Evolutionary conservation across 2,329 filamentous ascomycete genomes (phyloP).

Genomic region (Diaporthe sp.): DNA sequence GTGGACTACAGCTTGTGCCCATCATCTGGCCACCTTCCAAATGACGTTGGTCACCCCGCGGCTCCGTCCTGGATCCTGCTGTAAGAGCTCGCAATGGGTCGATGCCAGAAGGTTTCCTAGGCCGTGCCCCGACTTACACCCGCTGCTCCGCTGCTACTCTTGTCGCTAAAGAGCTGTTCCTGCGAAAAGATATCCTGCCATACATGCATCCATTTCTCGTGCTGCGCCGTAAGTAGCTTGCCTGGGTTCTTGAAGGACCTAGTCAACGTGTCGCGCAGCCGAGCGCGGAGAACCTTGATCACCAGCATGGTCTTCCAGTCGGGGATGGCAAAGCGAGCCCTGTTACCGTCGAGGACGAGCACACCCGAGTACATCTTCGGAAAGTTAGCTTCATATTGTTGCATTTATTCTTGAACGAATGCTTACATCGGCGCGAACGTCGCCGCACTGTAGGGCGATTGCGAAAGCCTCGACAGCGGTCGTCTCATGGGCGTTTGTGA

Average conservation of each 20-base stretch:
- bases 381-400: not conserved
- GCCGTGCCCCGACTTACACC: conserved; percentile 28
- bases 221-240: conserved; percentile 73
- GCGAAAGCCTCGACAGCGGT: conserved; percentile 85
- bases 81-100: conserved; percentile 4
- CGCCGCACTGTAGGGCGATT: conserved; percentile 87
- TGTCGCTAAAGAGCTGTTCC: conserved; percentile 52
- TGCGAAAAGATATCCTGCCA: conserved; percentile 79
- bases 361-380: conserved; percentile 86
- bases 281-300: conserved; percentile 82
- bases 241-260: conserved; percentile 78
- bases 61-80: not conserved
- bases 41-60: conserved; percentile 31
- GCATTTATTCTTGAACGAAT: not conserved
- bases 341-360: conserved; percentile 87
- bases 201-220: conserved; percentile 80
- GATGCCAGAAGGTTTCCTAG: conserved; percentile 30
- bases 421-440: conserved; percentile 85
- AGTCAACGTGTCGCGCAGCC: conserved; percentile 82
- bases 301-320: conserved; percentile 94
- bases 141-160: conserved; percentile 34
- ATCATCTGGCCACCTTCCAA: conserved; percentile 35
- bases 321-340: conserved; percentile 83
- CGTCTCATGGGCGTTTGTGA: conserved; percentile 92
- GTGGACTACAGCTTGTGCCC: conserved; percentile 2